Percentiles rank a stretch among this genome's conserved stretches.
phyloP scores from a whole-genome alignment of 805 yeast genomes.

The Candida jianshihensis region DNA sequence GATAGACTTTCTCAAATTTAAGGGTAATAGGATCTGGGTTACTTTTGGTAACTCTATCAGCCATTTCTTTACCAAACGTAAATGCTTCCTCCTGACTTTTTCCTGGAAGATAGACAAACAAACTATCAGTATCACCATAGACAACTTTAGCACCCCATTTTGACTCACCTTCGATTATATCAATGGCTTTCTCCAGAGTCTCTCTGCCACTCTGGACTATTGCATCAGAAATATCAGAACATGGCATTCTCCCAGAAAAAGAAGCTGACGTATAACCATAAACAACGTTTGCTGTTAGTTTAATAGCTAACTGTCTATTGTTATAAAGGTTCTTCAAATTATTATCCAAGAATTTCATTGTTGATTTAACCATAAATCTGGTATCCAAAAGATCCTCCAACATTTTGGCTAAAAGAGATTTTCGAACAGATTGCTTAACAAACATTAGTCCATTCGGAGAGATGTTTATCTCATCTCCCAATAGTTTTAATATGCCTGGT shows the following conservation, averaged over 20 bases:
- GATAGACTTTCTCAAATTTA: conserved; percentile 89
- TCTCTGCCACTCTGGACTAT: conserved; percentile 91
- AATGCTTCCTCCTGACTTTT: conserved; percentile 73
- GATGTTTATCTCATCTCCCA: conserved; percentile 49
- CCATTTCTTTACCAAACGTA: conserved; percentile 62
- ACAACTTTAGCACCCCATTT: conserved; percentile 88
- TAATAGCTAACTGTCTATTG: conserved; percentile 79
- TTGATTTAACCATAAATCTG: conserved; percentile 68
- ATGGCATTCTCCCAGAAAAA: conserved; percentile 95
- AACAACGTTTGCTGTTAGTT: conserved; percentile 89
- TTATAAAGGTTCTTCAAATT: conserved; percentile 52
- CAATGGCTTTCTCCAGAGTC: conserved; percentile 64
- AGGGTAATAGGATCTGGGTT: conserved; percentile 79
- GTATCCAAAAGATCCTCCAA: conserved; percentile 75
- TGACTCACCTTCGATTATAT: conserved; percentile 49
- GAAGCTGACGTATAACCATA: conserved; percentile 95
- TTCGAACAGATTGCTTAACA: conserved; percentile 57
- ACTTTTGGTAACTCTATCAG: conserved; percentile 48
- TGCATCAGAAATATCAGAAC: conserved; percentile 90
- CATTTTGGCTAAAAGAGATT: conserved; percentile 77
- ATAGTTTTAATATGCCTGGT: conserved; percentile 46
- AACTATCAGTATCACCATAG: conserved; percentile 94
- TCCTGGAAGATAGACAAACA: conserved; percentile 88
- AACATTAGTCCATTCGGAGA: conserved; percentile 89
- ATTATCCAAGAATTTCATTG: conserved; percentile 52